These are phyloP conservation scores for Porodaedalea pini DNA, from an alignment of 1,284 basidiomycete genomes.

Conservation along the genomic window DNA sequence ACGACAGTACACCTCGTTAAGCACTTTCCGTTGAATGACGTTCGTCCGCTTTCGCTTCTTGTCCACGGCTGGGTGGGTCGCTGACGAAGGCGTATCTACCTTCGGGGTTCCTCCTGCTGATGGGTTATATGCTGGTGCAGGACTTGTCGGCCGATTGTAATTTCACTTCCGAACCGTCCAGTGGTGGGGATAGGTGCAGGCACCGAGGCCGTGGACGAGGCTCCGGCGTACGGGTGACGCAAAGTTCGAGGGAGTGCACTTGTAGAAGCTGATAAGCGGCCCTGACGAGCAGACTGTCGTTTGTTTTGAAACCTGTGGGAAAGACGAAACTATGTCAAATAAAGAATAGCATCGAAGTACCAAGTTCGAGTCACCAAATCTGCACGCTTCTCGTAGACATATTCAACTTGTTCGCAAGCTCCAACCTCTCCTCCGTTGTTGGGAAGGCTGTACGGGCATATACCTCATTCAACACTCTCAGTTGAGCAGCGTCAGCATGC, in stretches of 20 bases:
- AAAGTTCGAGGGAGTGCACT: conserved; percentile 38
- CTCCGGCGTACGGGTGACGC: conserved; percentile 52
- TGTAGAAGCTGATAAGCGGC: conserved; percentile 58
- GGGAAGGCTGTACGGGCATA: conserved; percentile 79
- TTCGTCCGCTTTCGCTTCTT: conserved; percentile 84
- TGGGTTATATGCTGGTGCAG: too few relatives aligned
- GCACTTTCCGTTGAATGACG: conserved; percentile 68
- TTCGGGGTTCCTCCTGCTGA: too few relatives aligned
- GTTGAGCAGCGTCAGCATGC: conserved; percentile 72
- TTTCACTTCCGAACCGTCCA: too few relatives aligned
- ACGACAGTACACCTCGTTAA: conserved; percentile 74
- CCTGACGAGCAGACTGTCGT: conserved; percentile 74
- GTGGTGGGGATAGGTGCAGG: too few relatives aligned
- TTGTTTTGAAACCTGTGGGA: conserved; percentile 78
- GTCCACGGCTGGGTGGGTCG: conserved; percentile 70
- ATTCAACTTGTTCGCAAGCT: conserved; percentile 67
- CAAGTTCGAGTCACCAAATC: conserved; percentile 58
- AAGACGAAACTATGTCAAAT: not conserved
- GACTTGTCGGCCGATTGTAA: too few relatives aligned
- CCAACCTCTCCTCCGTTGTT: conserved; percentile 74
- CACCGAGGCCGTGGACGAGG: too few relatives aligned
- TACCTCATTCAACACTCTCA: conserved; percentile 74
- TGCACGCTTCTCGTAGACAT: conserved; percentile 82
- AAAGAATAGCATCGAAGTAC: conserved; percentile 18
- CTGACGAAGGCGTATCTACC: too few relatives aligned